These are phyloP conservation scores for Kalaharituber pfeilii DNA, from an alignment of 2,329 filamentous ascomycete species.

Conservation along the genomic window DNA sequence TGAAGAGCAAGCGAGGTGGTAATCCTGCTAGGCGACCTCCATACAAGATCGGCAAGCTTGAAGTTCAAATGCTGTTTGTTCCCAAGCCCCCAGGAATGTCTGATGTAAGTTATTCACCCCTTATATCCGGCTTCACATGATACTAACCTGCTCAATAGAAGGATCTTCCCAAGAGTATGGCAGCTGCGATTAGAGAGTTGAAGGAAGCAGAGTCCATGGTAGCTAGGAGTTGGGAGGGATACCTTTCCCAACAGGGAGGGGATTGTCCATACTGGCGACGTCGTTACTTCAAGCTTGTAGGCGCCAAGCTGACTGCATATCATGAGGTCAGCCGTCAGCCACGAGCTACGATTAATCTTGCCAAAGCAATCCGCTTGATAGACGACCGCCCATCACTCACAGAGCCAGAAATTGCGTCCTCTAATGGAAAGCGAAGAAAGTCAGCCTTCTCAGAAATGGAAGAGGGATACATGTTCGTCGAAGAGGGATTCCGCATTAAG, in stretches of 20 bases:
- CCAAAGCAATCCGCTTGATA: slow-evolving; percentile 81
- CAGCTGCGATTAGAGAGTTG: slow-evolving; percentile 82
- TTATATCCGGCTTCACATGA: neutral
- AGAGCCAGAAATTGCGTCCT: slow-evolving; percentile 64
- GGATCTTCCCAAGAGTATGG: slow-evolving; percentile 99
- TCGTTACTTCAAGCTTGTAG: slow-evolving; percentile 86
- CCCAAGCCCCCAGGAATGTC: slow-evolving; percentile 71
- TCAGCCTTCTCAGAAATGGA: slow-evolving; percentile 96
- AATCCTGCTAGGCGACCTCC: slow-evolving; percentile 59
- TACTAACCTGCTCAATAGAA: slow-evolving; percentile 28
- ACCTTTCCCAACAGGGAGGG: slow-evolving; percentile 87
- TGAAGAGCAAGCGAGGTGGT: slow-evolving; percentile 79
- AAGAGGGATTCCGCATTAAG: slow-evolving; percentile 95
- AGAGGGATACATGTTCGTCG: slow-evolving; percentile 98
- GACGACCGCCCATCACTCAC: slow-evolving; percentile 74
- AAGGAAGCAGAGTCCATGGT: slow-evolving; percentile 71
- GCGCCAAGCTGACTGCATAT: slow-evolving; percentile 82
- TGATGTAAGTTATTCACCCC: slow-evolving; percentile 36
- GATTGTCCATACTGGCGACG: slow-evolving; percentile 99
- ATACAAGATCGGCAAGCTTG: slow-evolving; percentile 91
- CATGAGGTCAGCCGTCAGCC: slow-evolving; percentile 92
- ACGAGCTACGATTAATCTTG: slow-evolving; percentile 87
- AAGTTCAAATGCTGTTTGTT: slow-evolving; percentile 85
- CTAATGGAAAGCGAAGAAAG: slow-evolving; percentile 63
- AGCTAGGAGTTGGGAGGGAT: slow-evolving; percentile 66